Percentiles rank a stretch among this genome's conserved stretches.
Evolutionary conservation across 2,329 filamentous ascomycete species (phyloP).

Genomic region (Hypomyces rosellus): DNA sequence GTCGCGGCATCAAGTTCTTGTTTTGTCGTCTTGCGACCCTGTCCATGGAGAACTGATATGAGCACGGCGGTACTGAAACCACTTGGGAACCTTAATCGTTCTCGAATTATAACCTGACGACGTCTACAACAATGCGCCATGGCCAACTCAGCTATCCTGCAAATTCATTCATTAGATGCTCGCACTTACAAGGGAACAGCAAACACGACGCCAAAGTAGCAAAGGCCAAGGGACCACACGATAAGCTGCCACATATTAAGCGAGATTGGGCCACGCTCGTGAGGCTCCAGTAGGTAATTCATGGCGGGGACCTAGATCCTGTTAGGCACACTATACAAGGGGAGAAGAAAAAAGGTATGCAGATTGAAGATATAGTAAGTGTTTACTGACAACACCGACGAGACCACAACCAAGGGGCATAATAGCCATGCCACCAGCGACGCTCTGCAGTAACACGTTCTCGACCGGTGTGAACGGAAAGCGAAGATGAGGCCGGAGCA

Average conservation of each 20-base stretch:
- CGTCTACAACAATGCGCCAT: conserved; percentile 38
- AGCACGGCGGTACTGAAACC: conserved; percentile 93
- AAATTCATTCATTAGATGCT: neutral
- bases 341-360: no score
- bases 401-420: conserved; percentile 96
- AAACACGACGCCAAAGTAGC: conserved; percentile 95
- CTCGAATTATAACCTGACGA: conserved; percentile 84
- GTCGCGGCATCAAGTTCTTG: conserved; percentile 29
- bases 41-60: conserved; percentile 81
- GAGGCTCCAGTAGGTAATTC: conserved; percentile 71
- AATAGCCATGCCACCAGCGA: conserved; percentile 89
- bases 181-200: conserved; percentile 70
- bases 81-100: conserved; percentile 89
- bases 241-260: conserved; percentile 72
- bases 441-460: conserved; percentile 97
- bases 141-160: neutral
- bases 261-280: conserved; percentile 71
- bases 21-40: conserved; percentile 28
- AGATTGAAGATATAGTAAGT: no score
- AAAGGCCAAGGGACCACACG: conserved; percentile 86
- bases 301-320: conserved; percentile 66
- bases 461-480: conserved; percentile 73
- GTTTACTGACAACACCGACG: conserved; percentile 66
- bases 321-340: no score
- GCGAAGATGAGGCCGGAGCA: conserved; percentile 62